Evolutionary conservation across 2,329 filamentous ascomycete genomes (phyloP), one percentile per base, ranked within the genome.

Genomic region (Colletotrichum limetticola): DNA sequence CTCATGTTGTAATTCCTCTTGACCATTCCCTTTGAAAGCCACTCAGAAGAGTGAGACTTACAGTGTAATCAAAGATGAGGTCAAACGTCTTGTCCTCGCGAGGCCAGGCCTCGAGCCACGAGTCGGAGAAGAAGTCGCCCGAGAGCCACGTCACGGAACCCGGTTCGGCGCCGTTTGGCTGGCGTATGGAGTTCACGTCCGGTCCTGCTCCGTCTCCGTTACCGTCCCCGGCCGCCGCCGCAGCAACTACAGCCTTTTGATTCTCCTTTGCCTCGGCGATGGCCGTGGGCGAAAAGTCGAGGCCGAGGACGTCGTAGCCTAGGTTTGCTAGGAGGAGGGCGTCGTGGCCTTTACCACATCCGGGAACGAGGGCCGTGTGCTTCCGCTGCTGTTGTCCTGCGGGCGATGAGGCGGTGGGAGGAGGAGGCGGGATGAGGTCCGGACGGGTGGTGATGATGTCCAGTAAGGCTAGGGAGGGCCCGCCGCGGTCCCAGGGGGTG

Each of bases 331-430:
- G 87, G 49, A 97, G 85, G 11, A 94, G 86, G 1, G 95, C 93
- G 83, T 97, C 95, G 78, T 97, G 93, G 5, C 95, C 95, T 59
- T 90, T 89, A 0, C 95, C 95, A 81, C 95, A 97, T 5, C 94
- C 95, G 0, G 95, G 93, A 0, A 97, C 92, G 9, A 97, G 85
- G 1, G 92, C 94, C 69, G 66, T 73, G 4, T 66, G 71, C 55
- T 35, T 72, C 3, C 6, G 9, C 14, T 16, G 52, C 9, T 24
- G 11, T 12, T n/a, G 53, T 19, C 35, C 35, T 22, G 55, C 6
- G 2, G 56, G 37, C 9, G 56, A n/a, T 1, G 64, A 30, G 5
- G 37, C 37, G 12, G 35, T 12, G 12, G 35, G 35, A 37, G 30
- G 35, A 42, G 60, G 42, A 26, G 70, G 71, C 1, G 82, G 81